These are phyloP conservation scores for Xylaria sp. DNA, from an alignment of 2,329 filamentous ascomycete species.

Conservation along the genomic window DNA sequence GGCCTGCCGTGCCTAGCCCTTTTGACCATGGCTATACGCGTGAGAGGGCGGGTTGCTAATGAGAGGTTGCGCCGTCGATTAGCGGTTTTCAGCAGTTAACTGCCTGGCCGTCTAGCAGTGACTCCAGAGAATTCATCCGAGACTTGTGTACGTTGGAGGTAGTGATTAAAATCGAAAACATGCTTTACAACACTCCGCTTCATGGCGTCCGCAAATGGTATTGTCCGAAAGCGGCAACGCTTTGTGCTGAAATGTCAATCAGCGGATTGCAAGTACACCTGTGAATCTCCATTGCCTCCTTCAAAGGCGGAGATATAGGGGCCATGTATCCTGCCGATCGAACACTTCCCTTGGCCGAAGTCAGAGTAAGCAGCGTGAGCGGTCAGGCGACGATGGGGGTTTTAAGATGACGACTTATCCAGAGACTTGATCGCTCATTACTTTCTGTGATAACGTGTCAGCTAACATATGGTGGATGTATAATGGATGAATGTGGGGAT, in stretches of 20 bases:
- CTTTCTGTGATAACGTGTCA: no score
- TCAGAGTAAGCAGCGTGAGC: no score
- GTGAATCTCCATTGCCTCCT: background rate
- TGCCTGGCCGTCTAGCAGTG: no score
- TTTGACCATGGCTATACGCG: background rate
- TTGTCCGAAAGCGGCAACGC: background rate
- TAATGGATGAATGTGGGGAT: no score
- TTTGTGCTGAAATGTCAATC: background rate
- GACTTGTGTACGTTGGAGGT: background rate
- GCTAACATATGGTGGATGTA: no score
- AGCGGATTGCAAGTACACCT: background rate
- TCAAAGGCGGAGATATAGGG: background rate
- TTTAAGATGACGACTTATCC: no score
- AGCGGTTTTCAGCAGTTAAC: background rate
- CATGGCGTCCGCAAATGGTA: background rate
- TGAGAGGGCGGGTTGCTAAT: background rate
- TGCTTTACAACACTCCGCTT: background rate
- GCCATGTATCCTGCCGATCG: no score
- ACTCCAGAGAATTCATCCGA: no score
- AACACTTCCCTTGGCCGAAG: no score
- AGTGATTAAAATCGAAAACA: background rate
- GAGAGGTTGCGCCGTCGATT: background rate
- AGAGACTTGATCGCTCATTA: no score
- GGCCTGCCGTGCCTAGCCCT: background rate
- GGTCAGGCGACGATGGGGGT: no score